Base-by-base conservation (phyloP, 495 filamentous ascomycete genomes). In the Aspergillus coremiiformis region DNA sequence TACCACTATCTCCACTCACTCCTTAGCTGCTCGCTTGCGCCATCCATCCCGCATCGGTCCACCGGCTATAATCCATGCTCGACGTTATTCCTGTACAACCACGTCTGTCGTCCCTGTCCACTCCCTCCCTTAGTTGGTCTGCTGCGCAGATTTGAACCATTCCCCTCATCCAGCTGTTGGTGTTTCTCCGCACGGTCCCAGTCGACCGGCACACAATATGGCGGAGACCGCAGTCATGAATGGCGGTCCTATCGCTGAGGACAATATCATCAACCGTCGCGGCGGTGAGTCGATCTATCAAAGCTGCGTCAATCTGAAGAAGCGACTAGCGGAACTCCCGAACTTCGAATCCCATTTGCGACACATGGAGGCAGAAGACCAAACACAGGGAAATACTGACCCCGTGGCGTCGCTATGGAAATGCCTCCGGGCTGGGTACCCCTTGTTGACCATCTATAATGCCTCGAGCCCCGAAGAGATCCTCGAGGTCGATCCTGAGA, bases 251-350 rank as follows among this genome's bases (percentile, higher is more conserved):
- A 78, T 90, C 51, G 83, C 87, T 30, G 85, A 85, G 60, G 78
- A 87, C 66, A 95, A 91, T 65, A 94, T 98, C 68, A 94, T 97
- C 74, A 98, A 97, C 68, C 85, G 87, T 63, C 84, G 81, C 53
- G 94, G 90, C 66, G 91, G 93, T 63, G 86, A 89, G 56, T 95
- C 90, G 19, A 82, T 98, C 26, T 98, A 94, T 62, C 93, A 97
- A 68, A 95, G 91, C 66, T 96, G 94, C 68, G 78, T 93, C 49
- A 81, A 84, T 51, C 73, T 97, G 43, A 85, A 85, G 67, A 80
- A 82, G 66, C 80, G 94, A 51, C 74, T 98, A 49, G 79, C 82
- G 30, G 81, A 84, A 57, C 88, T 98, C 19, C 91, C 91, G 2
- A 83, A 78, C 20, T 96, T 96, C 64, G 83, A 90, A 52, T 66